These are phyloP conservation scores for Aspergillus quadricinctus DNA, from an alignment of 2,329 filamentous ascomycete genomes.

Conservation along the genomic window DNA sequence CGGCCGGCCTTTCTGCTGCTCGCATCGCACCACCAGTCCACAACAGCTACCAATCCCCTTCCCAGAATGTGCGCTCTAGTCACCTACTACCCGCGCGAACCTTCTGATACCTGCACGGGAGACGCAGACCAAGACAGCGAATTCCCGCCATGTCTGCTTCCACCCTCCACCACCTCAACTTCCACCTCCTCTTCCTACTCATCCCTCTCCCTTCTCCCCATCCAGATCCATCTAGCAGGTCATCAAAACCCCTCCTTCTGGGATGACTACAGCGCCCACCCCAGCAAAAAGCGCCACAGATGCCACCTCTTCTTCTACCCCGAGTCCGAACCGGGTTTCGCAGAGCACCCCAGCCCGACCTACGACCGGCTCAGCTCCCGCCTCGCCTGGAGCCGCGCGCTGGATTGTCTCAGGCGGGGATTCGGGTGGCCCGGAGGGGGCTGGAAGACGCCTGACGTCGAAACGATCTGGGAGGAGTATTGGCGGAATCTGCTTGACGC, in stretches of 20 bases:
- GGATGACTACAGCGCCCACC: conserved; percentile 21
- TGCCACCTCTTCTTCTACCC: conserved; percentile 50
- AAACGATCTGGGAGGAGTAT: conserved; percentile 38
- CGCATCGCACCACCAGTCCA: conserved; percentile 33
- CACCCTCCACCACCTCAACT: conserved; percentile 25
- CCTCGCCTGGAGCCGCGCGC: conserved; percentile 61
- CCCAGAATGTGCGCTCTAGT: conserved; percentile 55
- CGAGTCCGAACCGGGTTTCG: conserved; percentile 58
- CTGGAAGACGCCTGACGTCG: conserved; percentile 31
- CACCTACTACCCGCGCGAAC: conserved; percentile 51
- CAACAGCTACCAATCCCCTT: conserved; percentile 51
- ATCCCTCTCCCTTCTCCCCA: conserved; percentile 31
- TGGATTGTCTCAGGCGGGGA: conserved; percentile 55
- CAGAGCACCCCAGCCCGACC: conserved; percentile 59
- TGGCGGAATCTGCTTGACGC: conserved; percentile 19
- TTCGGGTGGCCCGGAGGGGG: conserved; percentile 43
- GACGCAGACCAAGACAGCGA: not conserved
- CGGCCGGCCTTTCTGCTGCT: conserved; percentile 55
- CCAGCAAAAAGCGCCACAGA: conserved; percentile 26
- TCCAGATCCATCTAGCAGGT: conserved; percentile 55
- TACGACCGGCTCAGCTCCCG: conserved; percentile 58
- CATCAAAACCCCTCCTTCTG: conserved; percentile 36
- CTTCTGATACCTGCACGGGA: not conserved
- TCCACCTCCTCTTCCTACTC: conserved; percentile 21
- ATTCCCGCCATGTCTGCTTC: conserved; percentile 31